Conservation (phyloP, 2,329 filamentous ascomycete species). For the Neurospora crassa region DNA sequence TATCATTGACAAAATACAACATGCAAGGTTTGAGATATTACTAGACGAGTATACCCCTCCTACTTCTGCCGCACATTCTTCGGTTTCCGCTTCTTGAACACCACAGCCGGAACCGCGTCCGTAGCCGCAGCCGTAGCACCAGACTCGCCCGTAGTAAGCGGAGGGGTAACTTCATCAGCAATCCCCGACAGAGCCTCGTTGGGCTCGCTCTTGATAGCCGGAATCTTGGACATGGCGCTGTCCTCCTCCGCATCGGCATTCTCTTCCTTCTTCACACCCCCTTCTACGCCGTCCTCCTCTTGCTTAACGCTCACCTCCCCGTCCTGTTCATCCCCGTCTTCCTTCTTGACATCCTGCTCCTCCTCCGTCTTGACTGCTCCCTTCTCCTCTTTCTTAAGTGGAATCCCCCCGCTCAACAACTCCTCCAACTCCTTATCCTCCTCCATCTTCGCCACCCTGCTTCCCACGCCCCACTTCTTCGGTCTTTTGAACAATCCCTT, state of each 20-base stretch:
- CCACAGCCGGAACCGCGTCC: conserved; percentile 33
- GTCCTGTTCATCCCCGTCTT: conserved; percentile 21
- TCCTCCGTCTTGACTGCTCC: conserved; percentile 21
- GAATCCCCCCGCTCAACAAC: conserved; percentile 35
- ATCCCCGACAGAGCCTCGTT: conserved; percentile 16
- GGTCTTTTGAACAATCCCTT: conserved; percentile 52
- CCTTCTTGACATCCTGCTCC: conserved; percentile 27
- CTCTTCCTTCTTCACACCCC: conserved; percentile 30
- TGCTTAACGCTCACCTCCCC: conserved; percentile 5
- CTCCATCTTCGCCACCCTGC: conserved; percentile 36
- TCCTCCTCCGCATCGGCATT: conserved; percentile 12
- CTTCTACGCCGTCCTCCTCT: conserved; percentile 21
- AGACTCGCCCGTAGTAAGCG: neutral
- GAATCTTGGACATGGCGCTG: conserved; percentile 2
- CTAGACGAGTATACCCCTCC: neutral
- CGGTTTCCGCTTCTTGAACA: conserved; percentile 75
- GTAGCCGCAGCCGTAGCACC: conserved; percentile 15
- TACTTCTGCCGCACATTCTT: conserved; percentile 54
- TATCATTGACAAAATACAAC: neutral
- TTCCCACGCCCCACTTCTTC: conserved; percentile 43
- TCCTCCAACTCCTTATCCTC: conserved; percentile 52
- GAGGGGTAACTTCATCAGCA: neutral
- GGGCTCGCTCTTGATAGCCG: conserved; percentile 33
- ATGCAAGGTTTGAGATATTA: neutral
- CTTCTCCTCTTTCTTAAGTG: conserved; percentile 23